Percentiles rank a stretch among this genome's conserved stretches.
phyloP scores from a whole-genome alignment of 2,329 filamentous ascomycete genomes.

The Metarhizium brunneum region DNA sequence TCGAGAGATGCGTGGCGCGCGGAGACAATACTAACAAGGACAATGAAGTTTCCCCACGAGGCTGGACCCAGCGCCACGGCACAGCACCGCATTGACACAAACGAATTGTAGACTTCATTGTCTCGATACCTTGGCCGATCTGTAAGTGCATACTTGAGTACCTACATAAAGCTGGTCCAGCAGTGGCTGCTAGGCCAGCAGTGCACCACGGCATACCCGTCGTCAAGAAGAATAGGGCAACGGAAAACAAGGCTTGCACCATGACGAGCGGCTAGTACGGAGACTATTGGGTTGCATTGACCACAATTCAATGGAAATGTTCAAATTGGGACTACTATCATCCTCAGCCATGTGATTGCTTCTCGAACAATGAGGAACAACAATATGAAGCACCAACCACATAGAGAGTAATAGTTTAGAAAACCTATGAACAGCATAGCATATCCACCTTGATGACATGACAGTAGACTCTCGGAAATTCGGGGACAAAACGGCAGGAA shows the following conservation, averaged over 20 bases:
- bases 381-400: conserved; percentile 6
- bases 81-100: background rate
- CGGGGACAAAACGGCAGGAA: background rate
- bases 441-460: background rate
- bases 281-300: background rate
- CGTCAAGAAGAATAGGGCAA: background rate
- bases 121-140: no score
- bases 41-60: background rate
- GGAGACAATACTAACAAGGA: conserved; percentile 14
- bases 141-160: no score
- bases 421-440: background rate
- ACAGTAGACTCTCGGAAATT: background rate
- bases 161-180: no score
- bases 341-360: background rate
- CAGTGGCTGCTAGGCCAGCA: no score
- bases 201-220: no score
- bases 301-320: background rate
- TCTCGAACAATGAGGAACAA: background rate
- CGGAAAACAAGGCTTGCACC: background rate
- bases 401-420: background rate
- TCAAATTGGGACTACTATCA: background rate
- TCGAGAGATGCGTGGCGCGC: background rate
- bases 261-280: background rate
- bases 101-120: background rate
- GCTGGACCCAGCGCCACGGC: background rate